These are phyloP conservation scores for Cryphonectria nitschkei DNA, from an alignment of 2,329 filamentous ascomycete species.

Conservation along the genomic window DNA sequence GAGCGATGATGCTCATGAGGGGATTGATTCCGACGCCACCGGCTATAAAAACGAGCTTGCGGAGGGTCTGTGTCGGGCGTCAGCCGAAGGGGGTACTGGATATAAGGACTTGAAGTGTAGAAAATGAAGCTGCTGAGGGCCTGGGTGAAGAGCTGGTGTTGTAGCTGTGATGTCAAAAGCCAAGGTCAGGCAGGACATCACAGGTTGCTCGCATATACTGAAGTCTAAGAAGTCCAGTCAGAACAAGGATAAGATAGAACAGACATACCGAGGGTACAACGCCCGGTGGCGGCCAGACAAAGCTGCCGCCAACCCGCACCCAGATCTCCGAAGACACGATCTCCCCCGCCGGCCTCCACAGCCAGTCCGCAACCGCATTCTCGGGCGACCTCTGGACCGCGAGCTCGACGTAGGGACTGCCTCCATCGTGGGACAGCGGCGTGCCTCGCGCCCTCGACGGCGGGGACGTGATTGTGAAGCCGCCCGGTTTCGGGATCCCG, in stretches of 20 bases:
- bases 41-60: slow-evolving; percentile 73
- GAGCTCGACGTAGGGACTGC: slow-evolving; percentile 67
- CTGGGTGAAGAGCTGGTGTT: background rate
- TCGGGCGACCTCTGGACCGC: slow-evolving; percentile 73
- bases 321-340: slow-evolving; percentile 63
- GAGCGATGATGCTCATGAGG: slow-evolving; percentile 72
- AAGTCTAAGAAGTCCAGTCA: no score
- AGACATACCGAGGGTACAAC: slow-evolving; percentile 39
- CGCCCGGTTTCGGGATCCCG: slow-evolving; percentile 69
- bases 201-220: no score
- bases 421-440: background rate
- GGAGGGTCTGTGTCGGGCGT: slow-evolving; percentile 13
- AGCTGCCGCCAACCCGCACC: slow-evolving; percentile 79
- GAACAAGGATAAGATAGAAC: background rate
- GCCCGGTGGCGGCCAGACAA: slow-evolving; percentile 72
- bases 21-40: slow-evolving; percentile 86
- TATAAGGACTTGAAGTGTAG: background rate
- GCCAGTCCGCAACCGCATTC: slow-evolving; percentile 76
- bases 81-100: no score
- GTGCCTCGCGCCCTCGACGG: slow-evolving; percentile 54
- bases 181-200: background rate
- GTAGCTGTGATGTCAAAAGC: background rate
- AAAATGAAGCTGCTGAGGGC: background rate
- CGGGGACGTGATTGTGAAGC: slow-evolving; percentile 85
- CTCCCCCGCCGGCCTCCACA: slow-evolving; percentile 63